Base-by-base conservation (phyloP, 305 asterid species). In the Ilex paraguariensis region DNA sequence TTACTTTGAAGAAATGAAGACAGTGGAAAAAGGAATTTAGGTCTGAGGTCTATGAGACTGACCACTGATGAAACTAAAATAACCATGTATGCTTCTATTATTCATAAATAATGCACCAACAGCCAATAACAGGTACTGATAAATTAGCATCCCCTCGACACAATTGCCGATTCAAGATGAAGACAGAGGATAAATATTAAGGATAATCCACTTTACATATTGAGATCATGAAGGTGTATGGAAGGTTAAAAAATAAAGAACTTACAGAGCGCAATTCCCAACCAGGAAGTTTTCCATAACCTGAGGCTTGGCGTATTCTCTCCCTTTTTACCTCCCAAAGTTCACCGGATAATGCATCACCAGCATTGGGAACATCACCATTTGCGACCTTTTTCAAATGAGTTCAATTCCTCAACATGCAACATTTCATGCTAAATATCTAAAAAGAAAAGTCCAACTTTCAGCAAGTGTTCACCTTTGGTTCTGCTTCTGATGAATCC, bases 211-310 rank as follows among this genome's bases (percentile, higher is more conserved):
- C 28, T 21, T 21, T 21, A 21, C 1, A 1, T 21, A 21, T 21
- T 21, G 28, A 21, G 28, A 21, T 21, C 28, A 21, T 21, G 28
- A 21, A 21, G 28, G 28, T 21, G 28, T 21, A 36, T 36, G 42
- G 42, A 59, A 60, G 44, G 54, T 56, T 3, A 54, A 33, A 68
- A 73, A 65, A 52, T 52, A 28, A 17, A 53, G n/a, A 62, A 88
- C 99, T 88, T 82, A 94, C 99, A 67, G 99, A 94, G 55, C 93
- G 84, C 95, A 94, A 75, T 84, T 94, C 98, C 99, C 99, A 94
- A 63, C 96, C 99, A 66, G 93, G 86, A 65, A 82, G 64, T 72
- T 83, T 83, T 71, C 99, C 99, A 80, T 81, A 82, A 52, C 64
- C 78, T 53, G 99, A 94, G 70, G 93, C 90, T 49, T 82, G 75